These are phyloP conservation scores for Lenzites betulinus DNA, from an alignment of 768 basidiomycete genomes.

Conservation along the genomic window DNA sequence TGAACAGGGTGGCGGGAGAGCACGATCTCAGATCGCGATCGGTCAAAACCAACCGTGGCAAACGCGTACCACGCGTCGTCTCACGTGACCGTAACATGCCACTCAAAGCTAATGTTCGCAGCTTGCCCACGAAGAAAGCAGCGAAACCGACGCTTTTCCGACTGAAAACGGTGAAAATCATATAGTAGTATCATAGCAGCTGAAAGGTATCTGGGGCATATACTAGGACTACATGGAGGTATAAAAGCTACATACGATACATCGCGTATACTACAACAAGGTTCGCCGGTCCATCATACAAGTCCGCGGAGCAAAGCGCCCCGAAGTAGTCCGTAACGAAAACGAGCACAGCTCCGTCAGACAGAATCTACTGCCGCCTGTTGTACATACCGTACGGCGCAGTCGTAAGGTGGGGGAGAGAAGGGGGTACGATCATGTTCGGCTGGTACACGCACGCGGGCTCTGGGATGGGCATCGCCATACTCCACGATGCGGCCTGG, in stretches of 20 bases:
- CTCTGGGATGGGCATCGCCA: not conserved
- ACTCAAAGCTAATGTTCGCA: no score
- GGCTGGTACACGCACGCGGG: not conserved
- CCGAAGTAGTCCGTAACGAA: not conserved
- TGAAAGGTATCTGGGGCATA: no score
- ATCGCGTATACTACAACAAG: not conserved
- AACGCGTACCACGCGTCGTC: conserved; percentile 14
- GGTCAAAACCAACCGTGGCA: conserved; percentile 18
- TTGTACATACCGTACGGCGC: not conserved
- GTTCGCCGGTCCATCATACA: not conserved
- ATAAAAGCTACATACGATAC: not conserved
- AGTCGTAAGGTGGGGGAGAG: not conserved
- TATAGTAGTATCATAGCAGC: no score
- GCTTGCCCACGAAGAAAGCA: no score
- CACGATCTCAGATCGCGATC: conserved; percentile 15
- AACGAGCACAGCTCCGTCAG: not conserved
- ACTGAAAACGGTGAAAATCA: not conserved
- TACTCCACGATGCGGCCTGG: not conserved
- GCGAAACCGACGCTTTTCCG: no score
- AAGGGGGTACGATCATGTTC: not conserved
- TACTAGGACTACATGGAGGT: not conserved
- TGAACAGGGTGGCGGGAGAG: not conserved
- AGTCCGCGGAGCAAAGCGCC: not conserved
- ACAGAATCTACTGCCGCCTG: not conserved
- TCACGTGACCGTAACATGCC: conserved; percentile 23